Percentiles rank a stretch among this genome's conserved stretches.
Conservation (phyloP, 2,329 filamentous ascomycete genomes). For the Colletotrichum sp. region DNA sequence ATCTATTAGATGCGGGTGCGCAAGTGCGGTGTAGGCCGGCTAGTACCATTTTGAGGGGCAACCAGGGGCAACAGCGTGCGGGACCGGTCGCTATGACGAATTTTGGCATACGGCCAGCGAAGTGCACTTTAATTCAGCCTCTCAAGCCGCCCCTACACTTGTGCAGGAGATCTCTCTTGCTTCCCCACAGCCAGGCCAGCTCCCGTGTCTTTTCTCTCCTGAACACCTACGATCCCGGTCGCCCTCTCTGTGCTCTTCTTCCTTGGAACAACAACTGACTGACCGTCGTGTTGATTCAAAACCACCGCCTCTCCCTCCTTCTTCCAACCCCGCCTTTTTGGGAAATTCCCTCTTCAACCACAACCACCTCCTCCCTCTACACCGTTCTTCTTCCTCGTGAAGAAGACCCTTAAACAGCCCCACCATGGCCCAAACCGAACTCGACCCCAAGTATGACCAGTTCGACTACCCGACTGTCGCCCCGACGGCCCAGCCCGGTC, state of each 20-base stretch:
- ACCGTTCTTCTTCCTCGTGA: slow-evolving; percentile 11
- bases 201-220: background rate
- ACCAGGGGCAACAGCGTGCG: slow-evolving; percentile 7
- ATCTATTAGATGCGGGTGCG: slow-evolving; percentile 1
- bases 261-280: slow-evolving; percentile 2
- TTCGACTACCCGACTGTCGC: slow-evolving; percentile 90
- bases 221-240: slow-evolving; percentile 12
- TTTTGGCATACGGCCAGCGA: slow-evolving; percentile 15
- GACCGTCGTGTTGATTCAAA: background rate
- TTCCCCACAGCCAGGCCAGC: slow-evolving; percentile 15
- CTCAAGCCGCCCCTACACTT: slow-evolving; percentile 12
- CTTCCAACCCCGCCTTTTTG: background rate
- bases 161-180: slow-evolving; percentile 10
- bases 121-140: slow-evolving; percentile 18
- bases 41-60: slow-evolving; percentile 17
- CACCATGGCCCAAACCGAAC: slow-evolving; percentile 36
- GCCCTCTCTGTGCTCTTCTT: background rate
- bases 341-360: slow-evolving; percentile 1
- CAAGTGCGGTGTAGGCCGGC: slow-evolving; percentile 17
- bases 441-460: slow-evolving; percentile 93
- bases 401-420: slow-evolving; percentile 12
- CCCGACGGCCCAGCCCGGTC: slow-evolving; percentile 72
- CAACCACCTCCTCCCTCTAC: background rate
- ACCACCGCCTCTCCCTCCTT: background rate
- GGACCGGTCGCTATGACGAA: slow-evolving; percentile 22